Conservation (phyloP, 2,329 filamentous ascomycete species). For the Fusarium redolens region DNA sequence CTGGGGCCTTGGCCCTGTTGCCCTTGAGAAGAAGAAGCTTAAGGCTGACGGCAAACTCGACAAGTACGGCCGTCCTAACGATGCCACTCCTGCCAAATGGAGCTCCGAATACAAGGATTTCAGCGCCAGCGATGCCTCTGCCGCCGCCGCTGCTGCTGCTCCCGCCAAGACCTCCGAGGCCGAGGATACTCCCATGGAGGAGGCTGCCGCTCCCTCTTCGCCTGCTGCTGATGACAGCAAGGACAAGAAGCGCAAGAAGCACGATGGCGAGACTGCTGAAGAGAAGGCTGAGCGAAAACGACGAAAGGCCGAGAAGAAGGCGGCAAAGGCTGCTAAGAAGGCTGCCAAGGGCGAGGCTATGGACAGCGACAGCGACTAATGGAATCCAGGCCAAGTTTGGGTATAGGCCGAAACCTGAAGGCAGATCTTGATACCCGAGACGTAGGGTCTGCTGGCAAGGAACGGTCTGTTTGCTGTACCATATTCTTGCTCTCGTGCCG, state of each 20-base stretch:
- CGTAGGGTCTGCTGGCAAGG: slow-evolving; percentile 41
- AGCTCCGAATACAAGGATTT: slow-evolving; percentile 93
- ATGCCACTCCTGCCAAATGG: slow-evolving; percentile 94
- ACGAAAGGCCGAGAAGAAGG: slow-evolving; percentile 70
- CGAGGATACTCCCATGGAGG: slow-evolving; percentile 53
- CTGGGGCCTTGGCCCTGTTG: slow-evolving; percentile 95
- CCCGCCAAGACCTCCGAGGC: slow-evolving; percentile 51
- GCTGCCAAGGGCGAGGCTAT: slow-evolving; percentile 62
- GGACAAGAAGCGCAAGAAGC: slow-evolving; percentile 81
- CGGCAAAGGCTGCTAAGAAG: slow-evolving; percentile 67
- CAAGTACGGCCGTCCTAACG: slow-evolving; percentile 94
- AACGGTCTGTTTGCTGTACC: slow-evolving; percentile 45
- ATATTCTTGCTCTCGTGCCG: slow-evolving; percentile 40
- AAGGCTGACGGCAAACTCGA: slow-evolving; percentile 98
- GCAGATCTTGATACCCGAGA: slow-evolving; percentile 38
- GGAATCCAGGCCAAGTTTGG: slow-evolving; percentile 11
- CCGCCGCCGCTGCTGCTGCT: slow-evolving; percentile 57
- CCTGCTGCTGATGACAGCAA: slow-evolving; percentile 66
- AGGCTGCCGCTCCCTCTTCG: slow-evolving; percentile 51
- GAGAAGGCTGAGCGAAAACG: slow-evolving; percentile 72
- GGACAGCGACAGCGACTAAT: slow-evolving; percentile 65
- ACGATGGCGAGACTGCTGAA: slow-evolving; percentile 79
- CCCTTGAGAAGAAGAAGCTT: slow-evolving; percentile 99
- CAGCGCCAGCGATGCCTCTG: slow-evolving; percentile 65
- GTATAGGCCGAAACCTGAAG: slow-evolving; percentile 17